Evolutionary conservation across 164 flowering plant species (phyloP), one percentile per base, ranked within the genome.

Genomic region (Aristolochia fimbriata): DNA sequence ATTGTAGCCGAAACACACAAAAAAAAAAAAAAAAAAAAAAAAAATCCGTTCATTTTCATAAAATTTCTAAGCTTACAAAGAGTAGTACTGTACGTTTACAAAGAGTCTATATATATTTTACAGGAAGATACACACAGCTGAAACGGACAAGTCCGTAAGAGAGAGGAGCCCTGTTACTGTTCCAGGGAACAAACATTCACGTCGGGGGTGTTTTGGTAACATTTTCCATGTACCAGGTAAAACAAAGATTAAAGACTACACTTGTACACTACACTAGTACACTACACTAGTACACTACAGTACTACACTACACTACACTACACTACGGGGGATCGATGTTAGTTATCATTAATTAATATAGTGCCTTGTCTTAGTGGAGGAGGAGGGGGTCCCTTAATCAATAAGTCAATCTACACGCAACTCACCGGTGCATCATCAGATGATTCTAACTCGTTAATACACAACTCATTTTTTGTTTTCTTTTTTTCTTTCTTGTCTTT

Each of bases 81-180:
- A 47, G 21, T 16, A 17, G 19, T 47, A 20, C 30, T 27, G 30
- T 27, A n/a, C n/a, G n/a, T n/a, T 2, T 27, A 27, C 30, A 27
- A 27, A 27, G 30, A 27, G 30, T 27, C n/a, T 2, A 52, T 30
- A 7, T 52, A 60, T 69, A 62, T 74, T 73, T 71, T 73, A 73
- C 55, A 53, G 64, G 27, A 27, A 12, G 33, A n/a, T 15, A 37
- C 41, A 14, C 71, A 76, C 72, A 70, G 64, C 66, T 66, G 71
- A 72, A 70, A 60, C 76, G 72, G 17, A 27, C 56, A 43, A 54
- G 47, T 31, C 24, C 43, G 47, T 45, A 58, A 23, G 25, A 4
- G 15, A 24, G 37, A 19, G 59, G 25, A 14, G 56, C 51, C 16
- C 6, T 15, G 45, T 31, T 31, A 3, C 16, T 2, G 58, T 37